Conservation (phyloP, 1,284 basidiomycete species). For the Cutaneotrichosporon cavernicola region DNA sequence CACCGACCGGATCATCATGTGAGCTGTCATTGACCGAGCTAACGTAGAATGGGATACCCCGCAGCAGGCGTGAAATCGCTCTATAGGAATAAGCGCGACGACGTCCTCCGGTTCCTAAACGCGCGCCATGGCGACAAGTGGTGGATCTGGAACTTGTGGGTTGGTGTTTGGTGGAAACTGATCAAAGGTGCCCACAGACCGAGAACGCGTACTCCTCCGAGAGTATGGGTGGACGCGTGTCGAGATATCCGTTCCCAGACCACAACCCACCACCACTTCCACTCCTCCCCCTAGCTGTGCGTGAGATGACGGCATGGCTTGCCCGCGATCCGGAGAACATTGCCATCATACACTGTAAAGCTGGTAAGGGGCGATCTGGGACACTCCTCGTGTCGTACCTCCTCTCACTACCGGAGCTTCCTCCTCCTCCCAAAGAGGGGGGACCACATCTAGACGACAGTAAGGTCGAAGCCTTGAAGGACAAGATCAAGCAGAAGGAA, state of each 20-base stretch:
- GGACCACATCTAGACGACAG: neutral
- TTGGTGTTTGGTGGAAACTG: neutral
- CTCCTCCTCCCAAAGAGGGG: conserved; percentile 54
- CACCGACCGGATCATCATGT: conserved; percentile 64
- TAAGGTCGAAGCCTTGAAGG: conserved; percentile 1
- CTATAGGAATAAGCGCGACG: conserved; percentile 76
- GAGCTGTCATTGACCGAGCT: conserved; percentile 41
- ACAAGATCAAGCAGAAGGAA: conserved; percentile 7
- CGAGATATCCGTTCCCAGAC: conserved; percentile 83
- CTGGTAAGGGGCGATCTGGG: conserved; percentile 69
- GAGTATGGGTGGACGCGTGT: conserved; percentile 61
- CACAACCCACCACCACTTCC: conserved; percentile 83
- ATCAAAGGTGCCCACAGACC: conserved; percentile 59
- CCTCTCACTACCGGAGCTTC: conserved; percentile 60
- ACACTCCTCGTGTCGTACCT: conserved; percentile 77
- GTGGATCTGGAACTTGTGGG: conserved; percentile 77
- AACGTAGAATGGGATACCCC: conserved; percentile 71
- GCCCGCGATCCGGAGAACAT: conserved; percentile 66
- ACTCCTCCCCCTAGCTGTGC: conserved; percentile 69
- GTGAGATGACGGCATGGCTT: conserved; percentile 78
- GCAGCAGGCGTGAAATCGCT: conserved; percentile 73
- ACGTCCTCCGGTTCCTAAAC: conserved; percentile 74
- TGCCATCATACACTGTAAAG: conserved; percentile 86
- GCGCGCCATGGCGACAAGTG: conserved; percentile 71
- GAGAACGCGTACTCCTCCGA: conserved; percentile 56